Percentiles rank a stretch among this genome's conserved stretches.
Conservation (phyloP, 1,139 yeast species). For the Yamadazyma songkhlaensis region DNA sequence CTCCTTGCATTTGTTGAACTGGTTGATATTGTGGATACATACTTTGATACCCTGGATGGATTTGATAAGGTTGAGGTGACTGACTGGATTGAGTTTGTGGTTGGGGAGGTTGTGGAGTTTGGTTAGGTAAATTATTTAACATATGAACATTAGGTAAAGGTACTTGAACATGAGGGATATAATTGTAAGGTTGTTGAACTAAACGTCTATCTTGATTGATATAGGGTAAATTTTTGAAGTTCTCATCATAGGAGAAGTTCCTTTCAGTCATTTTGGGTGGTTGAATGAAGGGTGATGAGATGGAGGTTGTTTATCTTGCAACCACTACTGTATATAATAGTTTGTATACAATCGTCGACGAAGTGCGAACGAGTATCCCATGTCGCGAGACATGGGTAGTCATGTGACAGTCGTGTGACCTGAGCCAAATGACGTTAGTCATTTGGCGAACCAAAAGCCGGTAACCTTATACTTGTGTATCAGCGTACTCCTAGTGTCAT, state of each 20-base stretch:
- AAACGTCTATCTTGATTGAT: slow-evolving; percentile 8
- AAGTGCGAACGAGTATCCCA: too few relatives aligned
- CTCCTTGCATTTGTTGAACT: slow-evolving; percentile 2
- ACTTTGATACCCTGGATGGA: slow-evolving; percentile 10
- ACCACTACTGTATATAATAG: slow-evolving; percentile 3
- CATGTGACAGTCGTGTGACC: too few relatives aligned
- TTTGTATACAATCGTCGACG: slow-evolving; percentile 6
- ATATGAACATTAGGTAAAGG: slow-evolving; percentile 7
- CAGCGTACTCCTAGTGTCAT: too few relatives aligned
- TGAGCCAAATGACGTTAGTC: too few relatives aligned
- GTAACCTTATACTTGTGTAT: too few relatives aligned
- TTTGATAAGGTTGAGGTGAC: slow-evolving; percentile 7
- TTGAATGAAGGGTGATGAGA: background rate
- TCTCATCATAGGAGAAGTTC: slow-evolving; percentile 6
- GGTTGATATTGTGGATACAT: slow-evolving; percentile 13
- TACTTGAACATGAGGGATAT: slow-evolving; percentile 6
- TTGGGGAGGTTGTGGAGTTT: background rate
- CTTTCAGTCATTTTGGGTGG: slow-evolving; percentile 1
- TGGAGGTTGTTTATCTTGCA: too few relatives aligned
- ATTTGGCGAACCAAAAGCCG: too few relatives aligned
- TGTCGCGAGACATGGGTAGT: too few relatives aligned
- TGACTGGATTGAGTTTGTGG: background rate
- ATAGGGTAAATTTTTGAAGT: slow-evolving; percentile 3
- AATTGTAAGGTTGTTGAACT: slow-evolving; percentile 17
- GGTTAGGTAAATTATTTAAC: slow-evolving; percentile 6